Percentiles rank a stretch among this genome's conserved stretches.
phyloP scores from a whole-genome alignment of 1,284 basidiomycete species.

The Grifola frondosa region DNA sequence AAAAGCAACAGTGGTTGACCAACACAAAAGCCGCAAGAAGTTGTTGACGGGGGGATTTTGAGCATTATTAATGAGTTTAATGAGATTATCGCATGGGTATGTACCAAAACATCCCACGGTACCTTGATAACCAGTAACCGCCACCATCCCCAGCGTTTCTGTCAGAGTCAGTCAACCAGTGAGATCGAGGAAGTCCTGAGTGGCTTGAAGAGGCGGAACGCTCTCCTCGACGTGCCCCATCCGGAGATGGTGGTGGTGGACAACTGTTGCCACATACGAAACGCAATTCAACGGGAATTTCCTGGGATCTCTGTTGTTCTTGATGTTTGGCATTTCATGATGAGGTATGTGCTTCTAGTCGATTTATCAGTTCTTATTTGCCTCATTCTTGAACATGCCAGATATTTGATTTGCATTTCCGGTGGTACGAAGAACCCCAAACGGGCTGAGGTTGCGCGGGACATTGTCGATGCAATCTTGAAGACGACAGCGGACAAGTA shows the following conservation, averaged over 20 bases:
- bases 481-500: constrained; percentile 14
- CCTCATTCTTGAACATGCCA: no score
- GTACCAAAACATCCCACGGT: no score
- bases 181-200: constrained; percentile 21
- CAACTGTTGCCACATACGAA: constrained; percentile 26
- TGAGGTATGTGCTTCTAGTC: constrained; percentile 7
- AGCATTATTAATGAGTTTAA: constrained; percentile 1
- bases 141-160: constrained; percentile 1
- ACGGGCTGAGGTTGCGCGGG: constrained; percentile 6
- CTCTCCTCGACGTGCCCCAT: constrained; percentile 7
- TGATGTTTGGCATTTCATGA: constrained; percentile 18
- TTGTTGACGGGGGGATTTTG: constrained; percentile 1
- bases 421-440: constrained; percentile 8
- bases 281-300: constrained; percentile 10
- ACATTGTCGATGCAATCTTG: constrained; percentile 15
- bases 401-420: constrained; percentile 1
- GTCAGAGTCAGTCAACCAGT: constrained; percentile 4
- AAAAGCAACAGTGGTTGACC: constrained; percentile 2
- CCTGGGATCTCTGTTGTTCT: constrained; percentile 8
- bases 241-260: constrained; percentile 23
- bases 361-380: neutral
- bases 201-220: constrained; percentile 14
- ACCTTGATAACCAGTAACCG: no score
- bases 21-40: neutral
- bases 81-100: neutral